Base-by-base conservation (phyloP, 164 flowering plant genomes). In the Brasenia schreberi region DNA sequence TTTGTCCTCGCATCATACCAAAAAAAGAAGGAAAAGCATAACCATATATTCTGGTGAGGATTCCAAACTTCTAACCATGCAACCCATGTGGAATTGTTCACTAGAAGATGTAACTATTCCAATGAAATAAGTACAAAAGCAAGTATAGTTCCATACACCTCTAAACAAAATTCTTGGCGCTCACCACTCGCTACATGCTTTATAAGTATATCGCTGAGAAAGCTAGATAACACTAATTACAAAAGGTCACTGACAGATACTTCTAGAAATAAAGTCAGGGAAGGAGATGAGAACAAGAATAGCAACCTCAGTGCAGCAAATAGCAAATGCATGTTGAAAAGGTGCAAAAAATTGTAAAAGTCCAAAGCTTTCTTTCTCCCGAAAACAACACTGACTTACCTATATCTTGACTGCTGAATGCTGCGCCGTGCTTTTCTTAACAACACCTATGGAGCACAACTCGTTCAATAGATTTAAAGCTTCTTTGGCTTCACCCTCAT, bases 401-500 rank as follows among this genome's bases (percentile, higher is more conserved):
- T 79, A 82, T 74, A 84, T 77, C 68, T 80, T 81, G 67, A 83
- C 80, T 4, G 74, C 85, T 67, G 88, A 77, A 67, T 81, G 81
- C 42, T 86, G 83, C 42, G 85, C 90, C 0, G 87, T 85, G 61
- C 84, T 85, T 71, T 67, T 83, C 81, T 77, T 88, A 72, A 89
- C 84, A 65, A 83, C 82, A 42, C 95, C 96, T 74, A 78, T 81
- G 33, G 76, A 62, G 75, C 92, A 85, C 69, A 93, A 58, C 75
- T 87, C 85, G 65, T 80, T 79, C 77, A 88, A 65, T 42, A 93
- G 76, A 71, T 80, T 88, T 71, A 86, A 68, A 33, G 94, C 96
- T 76, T 86, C 96, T 64, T 77, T 76, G 6, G 82, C 81, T 58
- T 83, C 68, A 18, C 98, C 97, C 78, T 90, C 96, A 75, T 78